These are phyloP conservation scores for Neofusicoccum sp. DNA, from an alignment of 2,329 filamentous ascomycete species.

Conservation along the genomic window DNA sequence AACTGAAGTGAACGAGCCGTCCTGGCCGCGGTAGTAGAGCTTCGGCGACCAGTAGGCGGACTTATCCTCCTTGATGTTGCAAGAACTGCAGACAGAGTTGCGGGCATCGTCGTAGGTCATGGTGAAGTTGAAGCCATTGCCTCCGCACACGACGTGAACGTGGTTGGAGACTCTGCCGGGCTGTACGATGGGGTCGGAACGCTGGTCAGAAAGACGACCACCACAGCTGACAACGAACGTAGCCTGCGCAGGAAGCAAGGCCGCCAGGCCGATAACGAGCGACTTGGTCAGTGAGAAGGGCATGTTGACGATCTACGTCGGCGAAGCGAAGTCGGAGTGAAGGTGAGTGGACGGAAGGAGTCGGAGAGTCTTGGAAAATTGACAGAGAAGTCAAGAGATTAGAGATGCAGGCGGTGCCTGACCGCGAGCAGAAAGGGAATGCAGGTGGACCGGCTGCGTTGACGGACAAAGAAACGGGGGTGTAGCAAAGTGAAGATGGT, in stretches of 20 bases:
- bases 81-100: conserved; percentile 69
- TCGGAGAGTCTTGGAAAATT: background rate
- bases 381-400: background rate
- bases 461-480: background rate
- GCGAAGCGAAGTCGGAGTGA: background rate
- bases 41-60: conserved; percentile 78
- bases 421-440: background rate
- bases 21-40: conserved; percentile 67
- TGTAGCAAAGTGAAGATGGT: background rate
- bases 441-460: background rate
- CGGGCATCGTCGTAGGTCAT: conserved; percentile 64
- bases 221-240: conserved; percentile 69
- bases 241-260: conserved; percentile 46
- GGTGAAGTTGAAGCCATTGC: conserved; percentile 65
- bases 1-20: conserved; percentile 66
- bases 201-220: conserved; percentile 61
- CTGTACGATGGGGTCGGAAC: conserved; percentile 68
- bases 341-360: background rate
- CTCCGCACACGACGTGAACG: conserved; percentile 72
- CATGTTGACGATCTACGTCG: background rate
- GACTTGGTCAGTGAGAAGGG: conserved; percentile 23
- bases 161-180: conserved; percentile 63
- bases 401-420: background rate
- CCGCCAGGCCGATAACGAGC: conserved; percentile 25
- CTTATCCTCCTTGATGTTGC: conserved; percentile 67